These are phyloP conservation scores for Suhomyces yuchorum DNA, from an alignment of 1,139 yeast species.

Conservation along the genomic window DNA sequence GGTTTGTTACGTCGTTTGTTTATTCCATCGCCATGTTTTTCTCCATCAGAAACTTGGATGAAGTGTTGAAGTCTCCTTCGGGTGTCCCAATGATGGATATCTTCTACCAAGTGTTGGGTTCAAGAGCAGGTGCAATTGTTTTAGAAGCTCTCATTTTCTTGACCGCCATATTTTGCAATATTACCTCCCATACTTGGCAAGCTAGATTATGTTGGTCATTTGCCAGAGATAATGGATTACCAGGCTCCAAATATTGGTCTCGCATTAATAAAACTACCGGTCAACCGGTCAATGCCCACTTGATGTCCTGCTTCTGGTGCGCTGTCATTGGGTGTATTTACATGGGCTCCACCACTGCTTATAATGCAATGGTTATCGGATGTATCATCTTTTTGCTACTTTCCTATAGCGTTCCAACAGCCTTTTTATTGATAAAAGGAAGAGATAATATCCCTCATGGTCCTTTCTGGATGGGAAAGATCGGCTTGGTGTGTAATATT, in stretches of 20 bases:
- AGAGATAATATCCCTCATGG: conserved; percentile 40
- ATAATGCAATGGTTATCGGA: conserved; percentile 42
- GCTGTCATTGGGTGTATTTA: conserved; percentile 43
- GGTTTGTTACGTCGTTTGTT: conserved; percentile 42
- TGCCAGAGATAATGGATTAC: conserved; percentile 46
- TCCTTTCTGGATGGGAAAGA: conserved; percentile 52
- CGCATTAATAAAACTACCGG: conserved; percentile 33
- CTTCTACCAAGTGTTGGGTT: conserved; percentile 39
- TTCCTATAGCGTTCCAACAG: conserved; percentile 38
- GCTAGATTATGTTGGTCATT: conserved; percentile 32
- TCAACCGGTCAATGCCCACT: conserved; percentile 40
- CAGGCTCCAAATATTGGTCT: conserved; percentile 39
- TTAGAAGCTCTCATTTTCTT: conserved; percentile 38
- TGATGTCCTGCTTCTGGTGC: conserved; percentile 39
- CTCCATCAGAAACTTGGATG: conserved; percentile 37
- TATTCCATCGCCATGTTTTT: conserved; percentile 48
- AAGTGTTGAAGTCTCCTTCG: conserved; percentile 29
- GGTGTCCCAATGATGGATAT: conserved; percentile 49
- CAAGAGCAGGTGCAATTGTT: conserved; percentile 41
- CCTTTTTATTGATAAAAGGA: conserved; percentile 35
- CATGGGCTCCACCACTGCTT: conserved; percentile 46
- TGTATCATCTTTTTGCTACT: conserved; percentile 40
- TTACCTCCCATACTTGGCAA: conserved; percentile 49
- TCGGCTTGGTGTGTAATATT: conserved; percentile 25
- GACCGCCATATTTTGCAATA: conserved; percentile 45